These are phyloP conservation scores for Hordeum vulgare DNA, from an alignment of 176 grass and related monocot species.

Conservation along the genomic window DNA sequence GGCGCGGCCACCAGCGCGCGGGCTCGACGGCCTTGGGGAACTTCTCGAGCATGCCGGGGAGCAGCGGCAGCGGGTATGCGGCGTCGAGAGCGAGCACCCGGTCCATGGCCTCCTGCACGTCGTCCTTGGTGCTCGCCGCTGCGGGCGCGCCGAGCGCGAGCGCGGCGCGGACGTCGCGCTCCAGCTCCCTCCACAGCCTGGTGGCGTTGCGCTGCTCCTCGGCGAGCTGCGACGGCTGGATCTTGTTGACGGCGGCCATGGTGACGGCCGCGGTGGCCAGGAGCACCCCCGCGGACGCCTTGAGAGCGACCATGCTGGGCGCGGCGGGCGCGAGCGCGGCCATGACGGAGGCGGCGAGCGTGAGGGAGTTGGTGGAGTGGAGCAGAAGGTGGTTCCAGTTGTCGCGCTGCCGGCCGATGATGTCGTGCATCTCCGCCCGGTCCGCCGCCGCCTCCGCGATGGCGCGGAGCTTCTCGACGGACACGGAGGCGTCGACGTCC, in stretches of 20 bases:
- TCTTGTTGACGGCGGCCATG: constrained; percentile 39
- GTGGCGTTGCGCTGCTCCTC: constrained; percentile 68
- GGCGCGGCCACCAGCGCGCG: too few species aligned
- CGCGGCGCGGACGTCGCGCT: constrained; percentile 12
- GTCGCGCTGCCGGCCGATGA: constrained; percentile 50
- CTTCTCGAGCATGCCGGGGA: too few species aligned
- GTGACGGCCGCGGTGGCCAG: constrained; percentile 18
- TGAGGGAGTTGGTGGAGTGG: constrained; percentile 50
- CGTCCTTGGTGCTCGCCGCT: too few species aligned
- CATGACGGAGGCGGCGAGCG: constrained; percentile 36
- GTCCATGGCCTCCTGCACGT: too few species aligned
- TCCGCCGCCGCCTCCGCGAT: constrained; percentile 44
- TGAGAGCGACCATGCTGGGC: neutral
- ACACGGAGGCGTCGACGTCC: neutral
- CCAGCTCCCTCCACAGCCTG: constrained; percentile 37
- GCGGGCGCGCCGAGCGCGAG: neutral
- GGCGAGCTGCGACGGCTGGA: constrained; percentile 67
- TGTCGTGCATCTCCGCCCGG: constrained; percentile 54
- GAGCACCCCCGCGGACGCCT: constrained; percentile 11
- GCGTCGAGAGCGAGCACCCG: too few species aligned
- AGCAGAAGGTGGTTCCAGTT: constrained; percentile 78
- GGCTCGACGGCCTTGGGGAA: too few species aligned
- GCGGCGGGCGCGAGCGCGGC: constrained; percentile 27
- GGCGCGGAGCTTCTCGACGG: constrained; percentile 29
- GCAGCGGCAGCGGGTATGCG: too few species aligned